Conservation (phyloP, 352 stramenopile species). For the Globisporangium barbulae region DNA sequence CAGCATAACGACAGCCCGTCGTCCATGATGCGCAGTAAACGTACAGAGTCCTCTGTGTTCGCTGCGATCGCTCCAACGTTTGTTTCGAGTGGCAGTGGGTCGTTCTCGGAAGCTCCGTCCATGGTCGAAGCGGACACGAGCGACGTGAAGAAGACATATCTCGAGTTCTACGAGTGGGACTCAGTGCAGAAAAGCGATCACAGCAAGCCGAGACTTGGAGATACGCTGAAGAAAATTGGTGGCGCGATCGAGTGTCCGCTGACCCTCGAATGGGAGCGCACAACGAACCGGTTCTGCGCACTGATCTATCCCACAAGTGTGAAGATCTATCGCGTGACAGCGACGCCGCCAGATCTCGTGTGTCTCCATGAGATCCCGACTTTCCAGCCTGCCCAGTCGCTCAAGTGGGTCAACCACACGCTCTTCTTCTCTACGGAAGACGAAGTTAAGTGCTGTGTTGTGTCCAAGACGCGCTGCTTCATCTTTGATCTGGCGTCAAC, state of each 20-base stretch:
- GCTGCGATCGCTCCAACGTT: slow-evolving; percentile 32
- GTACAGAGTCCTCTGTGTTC: slow-evolving; percentile 53
- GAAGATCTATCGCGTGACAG: slow-evolving; percentile 44
- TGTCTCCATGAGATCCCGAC: slow-evolving; percentile 62
- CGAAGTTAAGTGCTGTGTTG: slow-evolving; percentile 60
- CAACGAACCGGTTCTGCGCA: slow-evolving; percentile 44
- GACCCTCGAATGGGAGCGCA: slow-evolving; percentile 55
- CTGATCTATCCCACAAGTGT: slow-evolving; percentile 50
- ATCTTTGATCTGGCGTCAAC: slow-evolving; percentile 54
- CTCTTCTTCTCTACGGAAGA: slow-evolving; percentile 61
- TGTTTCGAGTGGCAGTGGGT: slow-evolving; percentile 17
- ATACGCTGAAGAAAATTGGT: slow-evolving; percentile 25
- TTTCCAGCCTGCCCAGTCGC: slow-evolving; percentile 28
- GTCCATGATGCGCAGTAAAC: slow-evolving; percentile 37
- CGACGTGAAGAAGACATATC: slow-evolving; percentile 50
- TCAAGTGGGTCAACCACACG: slow-evolving; percentile 68
- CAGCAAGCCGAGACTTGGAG: slow-evolving; percentile 12
- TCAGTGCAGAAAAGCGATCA: slow-evolving; percentile 9
- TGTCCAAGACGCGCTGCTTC: slow-evolving; percentile 59
- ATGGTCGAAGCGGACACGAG: slow-evolving; percentile 18
- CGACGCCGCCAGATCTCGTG: slow-evolving; percentile 23
- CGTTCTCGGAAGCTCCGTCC: slow-evolving; percentile 12
- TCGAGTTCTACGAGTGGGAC: slow-evolving; percentile 80
- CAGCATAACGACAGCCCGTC: slow-evolving; percentile 31
- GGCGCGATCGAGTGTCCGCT: slow-evolving; percentile 49